A percentile compares a stretch with the other conserved stretches of the same genome.
phyloP scores from a whole-genome alignment of 371 early-diverging fungal species.

The Furculomyces boomerangus region DNA sequence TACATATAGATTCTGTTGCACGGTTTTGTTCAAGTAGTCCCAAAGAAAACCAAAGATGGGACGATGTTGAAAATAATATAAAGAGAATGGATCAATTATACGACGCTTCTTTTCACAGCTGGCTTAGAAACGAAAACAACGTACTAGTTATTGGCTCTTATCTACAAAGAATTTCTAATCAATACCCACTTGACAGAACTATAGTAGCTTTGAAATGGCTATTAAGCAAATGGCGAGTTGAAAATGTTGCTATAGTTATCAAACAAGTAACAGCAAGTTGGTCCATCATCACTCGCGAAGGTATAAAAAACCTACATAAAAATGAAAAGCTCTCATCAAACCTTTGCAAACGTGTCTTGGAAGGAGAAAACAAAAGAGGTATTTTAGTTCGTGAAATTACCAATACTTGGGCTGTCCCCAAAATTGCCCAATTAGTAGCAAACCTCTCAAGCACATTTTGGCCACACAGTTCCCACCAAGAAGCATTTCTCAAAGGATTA shows the following conservation, averaged over 20 bases:
- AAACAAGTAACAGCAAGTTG: conserved; percentile 45
- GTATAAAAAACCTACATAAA: too few relatives aligned
- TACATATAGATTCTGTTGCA: background rate
- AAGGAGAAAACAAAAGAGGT: conserved; percentile 21
- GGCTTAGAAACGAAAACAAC: conserved; percentile 53
- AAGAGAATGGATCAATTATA: conserved; percentile 48
- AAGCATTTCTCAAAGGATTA: conserved; percentile 40
- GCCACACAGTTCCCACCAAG: conserved; percentile 26
- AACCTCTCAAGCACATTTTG: conserved; percentile 20
- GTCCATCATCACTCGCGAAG: conserved; percentile 23
- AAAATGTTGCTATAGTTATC: conserved; percentile 39
- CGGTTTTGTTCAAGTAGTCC: background rate
- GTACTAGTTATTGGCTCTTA: conserved; percentile 42
- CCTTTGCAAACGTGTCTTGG: conserved; percentile 4
- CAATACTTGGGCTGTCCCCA: conserved; percentile 22
- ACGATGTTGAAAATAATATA: conserved; percentile 42
- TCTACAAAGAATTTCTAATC: conserved; percentile 47
- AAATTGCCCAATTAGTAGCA: conserved; percentile 22
- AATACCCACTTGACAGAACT: conserved; percentile 44
- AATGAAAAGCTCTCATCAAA: too few relatives aligned
- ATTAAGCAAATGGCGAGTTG: conserved; percentile 41
- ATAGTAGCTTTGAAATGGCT: conserved; percentile 49
- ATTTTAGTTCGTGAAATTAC: conserved; percentile 23
- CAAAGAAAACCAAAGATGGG: conserved; percentile 19
- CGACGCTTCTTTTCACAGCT: conserved; percentile 49